Percentiles rank a stretch among this genome's conserved stretches.
Conservation (phyloP, 2,329 filamentous ascomycete species). For the Alternaria rosae region DNA sequence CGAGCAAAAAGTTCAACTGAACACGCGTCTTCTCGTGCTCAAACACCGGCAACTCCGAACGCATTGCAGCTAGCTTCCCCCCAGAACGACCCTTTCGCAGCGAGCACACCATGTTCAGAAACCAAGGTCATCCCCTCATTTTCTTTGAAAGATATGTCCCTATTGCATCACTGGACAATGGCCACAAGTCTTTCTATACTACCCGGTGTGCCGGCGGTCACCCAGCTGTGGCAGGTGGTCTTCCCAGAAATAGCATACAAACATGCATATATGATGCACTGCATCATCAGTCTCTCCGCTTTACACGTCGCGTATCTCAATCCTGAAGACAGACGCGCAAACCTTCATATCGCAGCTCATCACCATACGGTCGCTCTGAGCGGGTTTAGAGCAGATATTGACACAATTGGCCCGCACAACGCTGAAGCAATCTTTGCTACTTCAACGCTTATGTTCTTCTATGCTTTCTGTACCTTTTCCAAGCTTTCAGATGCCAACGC, state of each 20-base stretch:
- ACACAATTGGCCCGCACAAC: slow-evolving; percentile 7
- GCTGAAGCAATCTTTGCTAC: slow-evolving; percentile 24
- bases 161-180: slow-evolving; percentile 30
- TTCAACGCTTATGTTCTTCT: slow-evolving; percentile 21
- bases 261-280: slow-evolving; percentile 24
- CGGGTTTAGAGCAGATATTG: slow-evolving; percentile 19
- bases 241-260: slow-evolving; percentile 22
- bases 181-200: slow-evolving; percentile 22
- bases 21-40: background rate
- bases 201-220: background rate
- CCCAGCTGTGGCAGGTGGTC: slow-evolving; percentile 22
- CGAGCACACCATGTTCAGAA: slow-evolving; percentile 1
- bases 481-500: slow-evolving; percentile 16
- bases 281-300: slow-evolving; percentile 25
- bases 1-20: background rate
- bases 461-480: slow-evolving; percentile 28
- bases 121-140: slow-evolving; percentile 5
- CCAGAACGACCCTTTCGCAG: background rate
- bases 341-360: slow-evolving; percentile 12
- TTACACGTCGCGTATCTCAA: slow-evolving; percentile 23
- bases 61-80: background rate
- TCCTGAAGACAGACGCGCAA: slow-evolving; percentile 5
- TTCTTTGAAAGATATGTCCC: slow-evolving; percentile 20
- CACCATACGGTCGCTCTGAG: slow-evolving; percentile 20
- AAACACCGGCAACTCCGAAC: background rate